Conservation (phyloP, 192 early-diverging fungal genomes). For the Backusella psychrophila region DNA sequence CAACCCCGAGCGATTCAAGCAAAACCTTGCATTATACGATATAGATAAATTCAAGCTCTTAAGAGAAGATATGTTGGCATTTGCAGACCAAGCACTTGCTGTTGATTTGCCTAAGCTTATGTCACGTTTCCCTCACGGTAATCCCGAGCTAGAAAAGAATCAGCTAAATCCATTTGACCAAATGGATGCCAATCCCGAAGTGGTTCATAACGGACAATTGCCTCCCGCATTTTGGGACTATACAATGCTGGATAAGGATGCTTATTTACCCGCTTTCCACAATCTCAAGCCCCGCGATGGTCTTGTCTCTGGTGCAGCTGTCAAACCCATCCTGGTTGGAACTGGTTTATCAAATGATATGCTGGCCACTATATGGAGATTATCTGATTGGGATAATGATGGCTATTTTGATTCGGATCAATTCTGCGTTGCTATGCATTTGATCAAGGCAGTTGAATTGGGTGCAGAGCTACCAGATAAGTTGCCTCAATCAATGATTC, state of each 20-base stretch:
- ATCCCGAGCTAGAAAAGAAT: constrained; percentile 66
- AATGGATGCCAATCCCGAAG: neutral
- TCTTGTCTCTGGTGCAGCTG: constrained; percentile 47
- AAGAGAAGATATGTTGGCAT: constrained; percentile 62
- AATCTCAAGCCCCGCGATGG: constrained; percentile 55
- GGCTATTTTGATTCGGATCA: constrained; percentile 85
- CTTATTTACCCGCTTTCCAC: constrained; percentile 48
- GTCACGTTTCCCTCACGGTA: constrained; percentile 70
- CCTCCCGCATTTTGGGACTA: constrained; percentile 55
- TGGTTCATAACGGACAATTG: constrained; percentile 21
- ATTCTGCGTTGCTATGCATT: constrained; percentile 82
- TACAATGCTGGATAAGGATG: constrained; percentile 47
- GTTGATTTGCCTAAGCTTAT: constrained; percentile 76
- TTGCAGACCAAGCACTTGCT: constrained; percentile 74
- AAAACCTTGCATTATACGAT: constrained; percentile 70
- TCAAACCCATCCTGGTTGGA: constrained; percentile 59
- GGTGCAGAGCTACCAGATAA: constrained; percentile 50
- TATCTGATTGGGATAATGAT: constrained; percentile 76
- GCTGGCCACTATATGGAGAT: constrained; percentile 71
- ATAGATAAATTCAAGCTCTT: constrained; percentile 80
- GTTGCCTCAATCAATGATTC: constrained; percentile 45
- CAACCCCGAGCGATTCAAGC: constrained; percentile 67
- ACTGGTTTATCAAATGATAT: constrained; percentile 63
- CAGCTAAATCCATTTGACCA: constrained; percentile 54
- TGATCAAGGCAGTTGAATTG: constrained; percentile 44